Conservation (phyloP, 768 basidiomycete genomes). For the Rhizopogon vesiculosus region DNA sequence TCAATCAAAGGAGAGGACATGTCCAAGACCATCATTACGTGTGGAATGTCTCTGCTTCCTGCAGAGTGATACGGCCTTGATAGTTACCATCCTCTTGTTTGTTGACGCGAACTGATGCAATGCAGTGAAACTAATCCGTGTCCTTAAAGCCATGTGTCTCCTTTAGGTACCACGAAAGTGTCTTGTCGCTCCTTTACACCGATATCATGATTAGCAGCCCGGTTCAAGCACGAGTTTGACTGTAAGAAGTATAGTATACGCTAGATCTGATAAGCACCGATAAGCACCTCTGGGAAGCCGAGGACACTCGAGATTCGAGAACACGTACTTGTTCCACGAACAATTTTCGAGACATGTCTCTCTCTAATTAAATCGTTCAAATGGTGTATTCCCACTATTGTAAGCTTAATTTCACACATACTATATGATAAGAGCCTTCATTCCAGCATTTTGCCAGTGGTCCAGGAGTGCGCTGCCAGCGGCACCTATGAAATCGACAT, state of each 20-base stretch:
- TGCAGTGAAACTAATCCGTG: no score
- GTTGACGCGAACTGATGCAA: no score
- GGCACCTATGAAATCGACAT: conserved; percentile 9
- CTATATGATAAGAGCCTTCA: conserved; percentile 30
- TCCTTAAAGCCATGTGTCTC: no score
- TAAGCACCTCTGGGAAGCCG: conserved; percentile 63
- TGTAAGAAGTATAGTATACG: no score
- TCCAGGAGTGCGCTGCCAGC: conserved; percentile 30
- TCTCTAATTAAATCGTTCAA: not conserved
- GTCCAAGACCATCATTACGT: no score
- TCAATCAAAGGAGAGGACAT: no score
- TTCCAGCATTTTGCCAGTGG: conserved; percentile 33
- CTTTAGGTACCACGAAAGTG: no score
- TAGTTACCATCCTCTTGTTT: no score
- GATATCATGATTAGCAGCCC: no score
- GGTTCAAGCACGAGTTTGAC: no score
- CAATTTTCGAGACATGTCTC: conserved; percentile 24
- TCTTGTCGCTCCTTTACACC: not conserved
- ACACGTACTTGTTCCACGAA: conserved; percentile 19
- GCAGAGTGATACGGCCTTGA: no score
- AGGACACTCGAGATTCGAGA: conserved; percentile 35
- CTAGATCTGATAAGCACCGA: conserved; percentile 64
- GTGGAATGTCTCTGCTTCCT: no score
- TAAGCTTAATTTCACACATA: conserved; percentile 15
- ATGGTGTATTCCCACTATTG: not conserved